Base-by-base conservation (phyloP, 805 yeast genomes). In the Hanseniaspora meyeri region DNA sequence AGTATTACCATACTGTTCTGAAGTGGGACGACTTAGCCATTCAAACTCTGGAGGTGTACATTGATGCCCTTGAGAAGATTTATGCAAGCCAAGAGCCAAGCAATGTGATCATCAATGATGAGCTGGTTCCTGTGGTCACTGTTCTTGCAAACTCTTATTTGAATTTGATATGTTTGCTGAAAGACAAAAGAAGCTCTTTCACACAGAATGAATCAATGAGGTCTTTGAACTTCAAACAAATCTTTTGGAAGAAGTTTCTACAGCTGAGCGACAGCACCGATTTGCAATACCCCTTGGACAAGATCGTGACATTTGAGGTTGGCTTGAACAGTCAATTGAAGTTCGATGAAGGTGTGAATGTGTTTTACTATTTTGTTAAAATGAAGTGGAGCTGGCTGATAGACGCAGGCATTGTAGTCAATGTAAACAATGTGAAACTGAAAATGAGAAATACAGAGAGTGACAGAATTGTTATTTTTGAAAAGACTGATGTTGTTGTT, bases 1-100 rank as follows among this genome's bases (percentile, higher is more conserved):
- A 78, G 40, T 80, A 80, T 56, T 89, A 85, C 63, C 75, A 77
- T 8, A 68, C 74, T 19, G 79, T 82, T 49, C 10, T 51, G 38
- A 87, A 89, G 1, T 90, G 97, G 97, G 77, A 77, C 51, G 67
- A 71, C 47, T 79, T 88, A 64, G 86, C 95, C 0, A 75, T 80
- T 6, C 69, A 76, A n/a, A 68, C 91, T 17, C 72, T 87, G 40
- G 80, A 79, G 61, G 72, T 82, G 1, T 88, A 83, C 64, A 75
- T 86, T 32, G 80, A 80, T 42, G 87, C 95, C 62, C 72, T 89
- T 39, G 79, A 59, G 11, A 63, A 50, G 14, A 17, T 55, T 2
- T 37, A 45, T 14, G 5, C 10, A 1, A 17, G 47, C 6, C 31
- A 47, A 9, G n/a, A 19, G 2, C n/a, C n/a, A 1, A 55, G 51